A percentile compares a stretch with the other conserved stretches of the same genome.
phyloP scores from a whole-genome alignment of 768 basidiomycete genomes.

The Coprinopsis sp. region DNA sequence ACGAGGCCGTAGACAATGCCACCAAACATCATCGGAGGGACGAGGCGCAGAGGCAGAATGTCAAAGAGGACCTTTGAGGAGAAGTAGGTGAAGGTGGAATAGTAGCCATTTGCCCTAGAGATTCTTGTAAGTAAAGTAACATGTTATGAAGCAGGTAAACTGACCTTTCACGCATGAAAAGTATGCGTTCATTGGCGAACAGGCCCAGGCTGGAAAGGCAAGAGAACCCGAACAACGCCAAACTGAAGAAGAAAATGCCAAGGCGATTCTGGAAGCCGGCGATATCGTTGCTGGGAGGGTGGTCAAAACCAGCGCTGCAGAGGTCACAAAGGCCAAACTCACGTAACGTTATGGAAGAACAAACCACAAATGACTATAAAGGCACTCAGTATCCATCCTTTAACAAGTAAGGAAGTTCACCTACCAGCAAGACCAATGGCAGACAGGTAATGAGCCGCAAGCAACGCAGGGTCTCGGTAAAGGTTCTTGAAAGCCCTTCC shows the following conservation, averaged over 20 bases:
- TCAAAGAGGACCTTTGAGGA: conserved; percentile 97
- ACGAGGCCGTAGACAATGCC: conserved; percentile 94
- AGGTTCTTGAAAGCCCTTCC: conserved; percentile 98
- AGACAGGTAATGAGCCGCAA: conserved; percentile 86
- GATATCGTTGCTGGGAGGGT: conserved; percentile 68
- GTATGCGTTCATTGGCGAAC: conserved; percentile 90
- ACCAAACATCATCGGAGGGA: conserved; percentile 93
- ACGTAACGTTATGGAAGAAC: conserved; percentile 86
- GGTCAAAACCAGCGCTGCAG: background rate
- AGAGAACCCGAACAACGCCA: conserved; percentile 96
- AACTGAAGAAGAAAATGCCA: conserved; percentile 94
- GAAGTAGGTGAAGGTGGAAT: conserved; percentile 95
- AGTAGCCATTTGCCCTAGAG: conserved; percentile 90
- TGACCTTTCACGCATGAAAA: conserved; percentile 98
- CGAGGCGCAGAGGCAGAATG: conserved; percentile 88
- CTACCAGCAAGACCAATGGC: conserved; percentile 79
- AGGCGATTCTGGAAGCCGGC: conserved; percentile 95
- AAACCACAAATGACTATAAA: conserved; percentile 80
- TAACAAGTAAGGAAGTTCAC: conserved; percentile 26
- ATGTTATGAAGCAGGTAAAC: conserved; percentile 12
- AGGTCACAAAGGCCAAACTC: conserved; percentile 24
- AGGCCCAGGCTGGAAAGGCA: conserved; percentile 90
- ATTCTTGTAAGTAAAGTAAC: background rate
- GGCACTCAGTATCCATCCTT: conserved; percentile 1
- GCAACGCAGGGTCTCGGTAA: conserved; percentile 88